phyloP scores from a whole-genome alignment of 2,329 filamentous ascomycete species.

The Fusarium heterosporum region DNA sequence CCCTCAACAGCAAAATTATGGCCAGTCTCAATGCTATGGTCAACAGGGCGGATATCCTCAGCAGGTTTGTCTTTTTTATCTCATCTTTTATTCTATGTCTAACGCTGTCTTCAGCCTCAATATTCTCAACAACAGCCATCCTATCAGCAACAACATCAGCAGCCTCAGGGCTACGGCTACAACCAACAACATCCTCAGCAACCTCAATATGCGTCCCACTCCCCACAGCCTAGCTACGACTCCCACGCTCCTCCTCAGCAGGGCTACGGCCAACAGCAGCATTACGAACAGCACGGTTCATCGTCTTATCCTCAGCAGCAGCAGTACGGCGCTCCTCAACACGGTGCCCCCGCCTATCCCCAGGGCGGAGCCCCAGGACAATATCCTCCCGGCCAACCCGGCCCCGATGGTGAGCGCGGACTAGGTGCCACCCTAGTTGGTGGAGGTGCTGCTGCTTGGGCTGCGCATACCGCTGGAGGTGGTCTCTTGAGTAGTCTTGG shows the following conservation, averaged over 20 bases:
- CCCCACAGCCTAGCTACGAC: conserved; percentile 45
- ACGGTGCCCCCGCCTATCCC: conserved; percentile 44
- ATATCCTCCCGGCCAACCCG: conserved; percentile 44
- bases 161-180: conserved; percentile 35
- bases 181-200: conserved; percentile 43
- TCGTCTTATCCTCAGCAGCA: conserved; percentile 42
- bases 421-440: conserved; percentile 66
- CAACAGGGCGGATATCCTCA: conserved; percentile 41
- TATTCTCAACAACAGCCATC: conserved; percentile 40
- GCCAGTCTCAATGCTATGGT: conserved; percentile 37
- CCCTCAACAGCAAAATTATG: conserved; percentile 42
- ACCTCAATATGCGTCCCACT: conserved; percentile 39
- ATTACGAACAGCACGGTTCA: conserved; percentile 38
- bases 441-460: conserved; percentile 65
- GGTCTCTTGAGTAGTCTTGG: conserved; percentile 64
- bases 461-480: conserved; percentile 65
- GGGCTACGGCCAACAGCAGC: conserved; percentile 38
- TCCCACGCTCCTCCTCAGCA: conserved; percentile 43
- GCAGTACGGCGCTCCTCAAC: conserved; percentile 38
- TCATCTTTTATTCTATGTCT: background rate
- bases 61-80: conserved; percentile 42
- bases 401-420: conserved; percentile 62
- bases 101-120: conserved; percentile 33
- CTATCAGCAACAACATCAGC: conserved; percentile 33
- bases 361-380: conserved; percentile 43